A percentile compares a stretch with the other conserved stretches of the same genome.
These are phyloP conservation scores for Auricularia sp. DNA, from an alignment of 768 basidiomycete species.

Conservation along the genomic window DNA sequence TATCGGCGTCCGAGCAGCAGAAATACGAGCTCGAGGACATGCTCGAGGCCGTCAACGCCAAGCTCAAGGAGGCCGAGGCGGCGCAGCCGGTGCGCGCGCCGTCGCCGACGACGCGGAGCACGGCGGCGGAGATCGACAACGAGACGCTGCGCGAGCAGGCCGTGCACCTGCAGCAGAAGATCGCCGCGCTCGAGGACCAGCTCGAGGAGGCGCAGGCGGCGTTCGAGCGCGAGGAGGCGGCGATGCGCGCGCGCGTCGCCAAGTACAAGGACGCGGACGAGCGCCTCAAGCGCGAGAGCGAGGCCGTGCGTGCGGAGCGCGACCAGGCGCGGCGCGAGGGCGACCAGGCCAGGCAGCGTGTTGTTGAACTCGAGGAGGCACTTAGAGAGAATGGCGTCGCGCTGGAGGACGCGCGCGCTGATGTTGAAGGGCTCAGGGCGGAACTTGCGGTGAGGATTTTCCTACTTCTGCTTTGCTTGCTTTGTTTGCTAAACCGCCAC, in stretches of 20 bases:
- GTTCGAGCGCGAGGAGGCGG: slow-evolving; percentile 57
- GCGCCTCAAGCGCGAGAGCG: slow-evolving; percentile 25
- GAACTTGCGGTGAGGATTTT: slow-evolving; percentile 58
- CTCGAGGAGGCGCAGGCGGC: slow-evolving; percentile 11
- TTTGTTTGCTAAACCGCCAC: too few relatives aligned
- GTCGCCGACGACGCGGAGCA: slow-evolving; percentile 25
- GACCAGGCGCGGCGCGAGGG: slow-evolving; percentile 53
- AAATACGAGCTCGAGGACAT: slow-evolving; percentile 71
- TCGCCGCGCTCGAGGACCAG: slow-evolving; percentile 64
- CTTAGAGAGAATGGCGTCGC: slow-evolving; percentile 78
- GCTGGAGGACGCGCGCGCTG: slow-evolving; percentile 80
- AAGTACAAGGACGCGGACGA: slow-evolving; percentile 43
- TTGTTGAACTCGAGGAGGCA: slow-evolving; percentile 85
- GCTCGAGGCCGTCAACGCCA: slow-evolving; percentile 48
- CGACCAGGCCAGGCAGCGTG: slow-evolving; percentile 44
- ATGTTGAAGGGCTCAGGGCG: slow-evolving; percentile 68
- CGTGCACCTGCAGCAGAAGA: slow-evolving; percentile 73
- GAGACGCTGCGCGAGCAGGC: slow-evolving; percentile 85
- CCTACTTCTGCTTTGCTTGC: neutral
- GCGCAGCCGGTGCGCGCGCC: slow-evolving; percentile 17
- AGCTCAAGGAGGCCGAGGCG: slow-evolving; percentile 25
- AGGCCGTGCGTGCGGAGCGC: slow-evolving; percentile 59
- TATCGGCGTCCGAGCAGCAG: slow-evolving; percentile 57
- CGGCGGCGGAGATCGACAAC: slow-evolving; percentile 89
- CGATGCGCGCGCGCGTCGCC: slow-evolving; percentile 50